A percentile compares a stretch with the other conserved stretches of the same genome.
These are phyloP conservation scores for Immersiella caudata DNA, from an alignment of 495 filamentous ascomycete species.

Conservation along the genomic window DNA sequence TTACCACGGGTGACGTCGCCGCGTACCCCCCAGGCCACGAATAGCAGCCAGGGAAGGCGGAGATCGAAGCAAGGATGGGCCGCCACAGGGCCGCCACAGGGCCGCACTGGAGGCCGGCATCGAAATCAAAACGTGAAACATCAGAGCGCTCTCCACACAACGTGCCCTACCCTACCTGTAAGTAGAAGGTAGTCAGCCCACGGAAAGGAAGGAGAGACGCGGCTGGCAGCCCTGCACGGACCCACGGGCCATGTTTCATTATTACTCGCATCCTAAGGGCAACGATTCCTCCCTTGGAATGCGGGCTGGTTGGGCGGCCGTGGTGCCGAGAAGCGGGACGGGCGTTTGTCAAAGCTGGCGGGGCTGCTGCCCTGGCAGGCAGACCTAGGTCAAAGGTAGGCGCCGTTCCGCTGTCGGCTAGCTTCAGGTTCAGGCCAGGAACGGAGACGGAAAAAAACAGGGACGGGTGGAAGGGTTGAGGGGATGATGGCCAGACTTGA, in stretches of 20 bases:
- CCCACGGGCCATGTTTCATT: conserved; percentile 22
- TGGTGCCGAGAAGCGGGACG: conserved; percentile 1
- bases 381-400: background rate
- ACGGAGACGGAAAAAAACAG: background rate
- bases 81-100: too few species aligned
- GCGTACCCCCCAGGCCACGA: background rate
- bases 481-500: background rate
- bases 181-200: background rate
- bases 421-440: background rate
- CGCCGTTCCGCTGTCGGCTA: background rate
- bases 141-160: conserved; percentile 16
- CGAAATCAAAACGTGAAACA: conserved; percentile 26
- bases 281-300: conserved; percentile 1
- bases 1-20: background rate
- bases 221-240: background rate
- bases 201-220: background rate
- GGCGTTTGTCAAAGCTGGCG: background rate
- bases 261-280: conserved; percentile 11
- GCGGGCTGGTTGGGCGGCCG: background rate
- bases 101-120: too few species aligned
- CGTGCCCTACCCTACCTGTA: background rate
- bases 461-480: background rate
- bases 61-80: background rate
- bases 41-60: background rate
- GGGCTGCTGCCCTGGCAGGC: background rate